These are phyloP conservation scores for Paramecium caudatum DNA, from an alignment of 73 alveolate genomes.

Conservation along the genomic window DNA sequence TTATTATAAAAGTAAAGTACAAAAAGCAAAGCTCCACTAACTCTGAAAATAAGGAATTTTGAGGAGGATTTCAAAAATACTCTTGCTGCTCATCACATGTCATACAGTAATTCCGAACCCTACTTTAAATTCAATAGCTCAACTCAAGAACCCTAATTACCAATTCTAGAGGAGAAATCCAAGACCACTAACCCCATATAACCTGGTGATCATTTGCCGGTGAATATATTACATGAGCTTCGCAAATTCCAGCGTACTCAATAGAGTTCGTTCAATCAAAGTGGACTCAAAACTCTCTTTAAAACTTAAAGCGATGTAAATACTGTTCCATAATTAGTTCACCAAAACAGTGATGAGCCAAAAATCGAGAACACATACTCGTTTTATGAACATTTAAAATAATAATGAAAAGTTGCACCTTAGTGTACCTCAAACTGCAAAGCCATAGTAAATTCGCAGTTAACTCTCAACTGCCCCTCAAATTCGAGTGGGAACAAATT, in stretches of 20 bases:
- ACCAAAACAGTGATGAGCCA: conserved; percentile 18
- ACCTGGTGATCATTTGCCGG: conserved; percentile 56
- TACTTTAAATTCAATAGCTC: conserved; percentile 30
- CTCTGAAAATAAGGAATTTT: conserved; percentile 48
- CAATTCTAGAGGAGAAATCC: conserved; percentile 37
- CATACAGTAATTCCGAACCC: conserved; percentile 32
- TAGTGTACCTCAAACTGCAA: conserved; percentile 63
- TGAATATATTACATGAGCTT: neutral
- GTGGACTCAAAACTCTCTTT: neutral
- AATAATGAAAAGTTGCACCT: neutral
- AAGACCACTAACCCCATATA: conserved; percentile 11
- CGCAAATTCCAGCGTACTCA: conserved; percentile 32
- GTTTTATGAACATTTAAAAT: neutral
- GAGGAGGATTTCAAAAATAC: conserved; percentile 63
- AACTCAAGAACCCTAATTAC: neutral
- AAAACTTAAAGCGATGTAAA: conserved; percentile 59
- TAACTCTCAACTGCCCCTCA: neutral
- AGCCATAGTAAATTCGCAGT: conserved; percentile 1
- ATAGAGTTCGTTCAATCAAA: neutral
- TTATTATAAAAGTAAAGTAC: conserved; percentile 22
- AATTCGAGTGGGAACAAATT: conserved; percentile 30
- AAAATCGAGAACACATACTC: conserved; percentile 21
- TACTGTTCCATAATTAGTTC: neutral
- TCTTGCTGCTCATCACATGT: conserved; percentile 14
- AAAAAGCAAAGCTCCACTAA: neutral